Conservation (phyloP, 768 basidiomycete species). For the Hypholoma fasciculare region DNA sequence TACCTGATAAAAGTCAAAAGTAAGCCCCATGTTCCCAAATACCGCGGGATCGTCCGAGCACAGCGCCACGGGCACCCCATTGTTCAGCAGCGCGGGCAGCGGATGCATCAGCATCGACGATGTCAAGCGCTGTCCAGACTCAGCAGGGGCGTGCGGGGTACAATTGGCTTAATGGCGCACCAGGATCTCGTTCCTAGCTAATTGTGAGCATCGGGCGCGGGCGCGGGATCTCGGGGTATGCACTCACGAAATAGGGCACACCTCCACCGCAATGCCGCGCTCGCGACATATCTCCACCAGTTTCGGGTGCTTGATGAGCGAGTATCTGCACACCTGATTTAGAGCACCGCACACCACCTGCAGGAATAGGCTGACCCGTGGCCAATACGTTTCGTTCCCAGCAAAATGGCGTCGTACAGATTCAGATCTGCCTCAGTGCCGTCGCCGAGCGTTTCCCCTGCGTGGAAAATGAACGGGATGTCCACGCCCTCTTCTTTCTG, state of each 20-base stretch:
- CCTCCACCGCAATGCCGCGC: constrained; percentile 63
- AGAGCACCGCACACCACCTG: neutral
- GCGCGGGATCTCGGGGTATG: neutral
- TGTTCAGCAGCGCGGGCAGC: constrained; percentile 67
- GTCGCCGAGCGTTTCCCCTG: constrained; percentile 80
- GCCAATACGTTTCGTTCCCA: constrained; percentile 80
- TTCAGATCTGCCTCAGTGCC: constrained; percentile 71
- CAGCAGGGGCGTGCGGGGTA: neutral
- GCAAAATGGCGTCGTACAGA: constrained; percentile 75
- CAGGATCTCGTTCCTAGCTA: constrained; percentile 67
- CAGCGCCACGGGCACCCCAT: constrained; percentile 71
- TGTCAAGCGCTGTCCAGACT: constrained; percentile 55
- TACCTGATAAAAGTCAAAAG: constrained; percentile 80
- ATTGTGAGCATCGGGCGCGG: constrained; percentile 1
- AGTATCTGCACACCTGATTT: constrained; percentile 48
- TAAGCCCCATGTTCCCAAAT: constrained; percentile 78
- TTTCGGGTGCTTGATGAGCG: constrained; percentile 75
- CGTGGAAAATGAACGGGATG: constrained; percentile 79
- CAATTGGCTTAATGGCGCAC: constrained; percentile 32
- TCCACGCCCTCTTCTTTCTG: constrained; percentile 58
- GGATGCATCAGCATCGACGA: constrained; percentile 83
- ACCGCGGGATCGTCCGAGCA: constrained; percentile 76
- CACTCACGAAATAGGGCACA: constrained; percentile 80
- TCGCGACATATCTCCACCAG: constrained; percentile 68
- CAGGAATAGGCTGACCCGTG: constrained; percentile 54